Percentiles rank a stretch among this genome's conserved stretches.
Conservation (phyloP, 129 eudicot genomes). For the Heracleum sosnowskyi region DNA sequence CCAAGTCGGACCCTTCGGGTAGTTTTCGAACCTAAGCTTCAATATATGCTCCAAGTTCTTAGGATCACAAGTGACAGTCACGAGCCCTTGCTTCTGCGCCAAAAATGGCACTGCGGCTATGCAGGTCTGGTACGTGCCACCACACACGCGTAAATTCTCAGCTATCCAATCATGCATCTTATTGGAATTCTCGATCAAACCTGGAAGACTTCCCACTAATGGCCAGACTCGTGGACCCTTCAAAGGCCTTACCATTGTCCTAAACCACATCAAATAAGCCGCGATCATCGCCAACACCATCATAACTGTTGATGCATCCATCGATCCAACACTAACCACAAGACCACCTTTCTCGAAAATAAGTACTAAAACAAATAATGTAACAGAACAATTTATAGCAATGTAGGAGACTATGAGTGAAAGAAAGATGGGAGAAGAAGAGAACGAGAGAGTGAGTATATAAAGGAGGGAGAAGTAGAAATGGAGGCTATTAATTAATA, state of each 20-base stretch:
- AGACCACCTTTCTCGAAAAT: conserved; percentile 11
- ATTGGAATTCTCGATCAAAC: conserved; percentile 40
- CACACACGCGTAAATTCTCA: conserved; percentile 50
- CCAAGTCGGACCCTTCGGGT: conserved; percentile 80
- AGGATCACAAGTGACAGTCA: conserved; percentile 75
- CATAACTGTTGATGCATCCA: conserved; percentile 41
- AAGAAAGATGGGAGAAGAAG: background rate
- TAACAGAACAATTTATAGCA: background rate
- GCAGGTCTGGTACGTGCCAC: conserved; percentile 71
- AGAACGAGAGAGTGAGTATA: background rate
- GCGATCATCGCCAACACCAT: conserved; percentile 24
- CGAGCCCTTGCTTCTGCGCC: conserved; percentile 64
- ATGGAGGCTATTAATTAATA: conserved; percentile 57
- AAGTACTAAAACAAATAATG: background rate
- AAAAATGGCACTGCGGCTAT: conserved; percentile 43
- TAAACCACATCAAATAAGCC: conserved; percentile 48
- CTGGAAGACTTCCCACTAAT: conserved; percentile 54
- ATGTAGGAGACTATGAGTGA: background rate
- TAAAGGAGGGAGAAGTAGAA: conserved; percentile 12
- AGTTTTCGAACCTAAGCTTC: conserved; percentile 54
- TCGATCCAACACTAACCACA: conserved; percentile 4
- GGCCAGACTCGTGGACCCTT: conserved; percentile 73
- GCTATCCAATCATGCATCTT: conserved; percentile 74
- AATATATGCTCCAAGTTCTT: conserved; percentile 61
- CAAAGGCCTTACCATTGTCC: conserved; percentile 29